Evolutionary conservation across 192 early-diverging fungal species (phyloP).

Genomic region (Gamsiella multidivaricata): DNA sequence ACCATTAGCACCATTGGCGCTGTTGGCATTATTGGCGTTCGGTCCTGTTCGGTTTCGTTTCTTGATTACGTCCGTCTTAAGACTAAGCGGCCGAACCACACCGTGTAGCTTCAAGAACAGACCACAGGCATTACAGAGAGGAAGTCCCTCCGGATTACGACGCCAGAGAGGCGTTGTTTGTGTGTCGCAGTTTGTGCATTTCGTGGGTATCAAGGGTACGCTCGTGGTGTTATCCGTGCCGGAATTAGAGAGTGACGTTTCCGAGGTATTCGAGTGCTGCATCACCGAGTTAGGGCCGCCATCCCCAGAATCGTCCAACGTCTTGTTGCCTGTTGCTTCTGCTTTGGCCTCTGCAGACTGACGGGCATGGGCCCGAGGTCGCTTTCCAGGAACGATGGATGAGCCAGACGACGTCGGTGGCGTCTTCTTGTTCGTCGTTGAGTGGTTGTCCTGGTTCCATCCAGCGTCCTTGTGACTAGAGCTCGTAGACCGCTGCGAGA

Average conservation of each 20-base stretch:
- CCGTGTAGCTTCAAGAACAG: slow-evolving; percentile 96
- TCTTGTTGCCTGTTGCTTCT: slow-evolving; percentile 7
- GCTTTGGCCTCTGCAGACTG: slow-evolving; percentile 18
- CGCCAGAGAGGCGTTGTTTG: slow-evolving; percentile 97
- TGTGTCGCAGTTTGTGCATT: slow-evolving; percentile 88
- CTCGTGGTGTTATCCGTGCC: slow-evolving; percentile 24
- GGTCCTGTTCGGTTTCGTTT: slow-evolving; percentile 82
- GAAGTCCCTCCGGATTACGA: slow-evolving; percentile 86
- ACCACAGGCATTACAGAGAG: slow-evolving; percentile 98
- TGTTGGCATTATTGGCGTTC: slow-evolving; percentile 15
- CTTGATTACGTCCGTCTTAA: slow-evolving; percentile 92
- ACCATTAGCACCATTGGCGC: slow-evolving; percentile 6
- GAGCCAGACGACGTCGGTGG: slow-evolving; percentile 40
- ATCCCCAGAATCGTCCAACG: slow-evolving; percentile 13
- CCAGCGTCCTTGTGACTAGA: slow-evolving; percentile 14
- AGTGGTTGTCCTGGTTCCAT: slow-evolving; percentile 14
- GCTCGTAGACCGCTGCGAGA: slow-evolving; percentile 8
- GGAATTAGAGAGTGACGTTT: slow-evolving; percentile 24
- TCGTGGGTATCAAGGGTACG: slow-evolving; percentile 54
- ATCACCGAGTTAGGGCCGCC: slow-evolving; percentile 1
- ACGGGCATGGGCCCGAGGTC: slow-evolving; percentile 44
- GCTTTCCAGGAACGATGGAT: slow-evolving; percentile 42
- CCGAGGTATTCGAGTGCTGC: slow-evolving; percentile 25
- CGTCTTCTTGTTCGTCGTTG: slow-evolving; percentile 39
- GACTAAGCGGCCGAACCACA: slow-evolving; percentile 83